These are phyloP conservation scores for Cladosporium oxysporum DNA, from an alignment of 2,329 filamentous ascomycete species.

Conservation along the genomic window DNA sequence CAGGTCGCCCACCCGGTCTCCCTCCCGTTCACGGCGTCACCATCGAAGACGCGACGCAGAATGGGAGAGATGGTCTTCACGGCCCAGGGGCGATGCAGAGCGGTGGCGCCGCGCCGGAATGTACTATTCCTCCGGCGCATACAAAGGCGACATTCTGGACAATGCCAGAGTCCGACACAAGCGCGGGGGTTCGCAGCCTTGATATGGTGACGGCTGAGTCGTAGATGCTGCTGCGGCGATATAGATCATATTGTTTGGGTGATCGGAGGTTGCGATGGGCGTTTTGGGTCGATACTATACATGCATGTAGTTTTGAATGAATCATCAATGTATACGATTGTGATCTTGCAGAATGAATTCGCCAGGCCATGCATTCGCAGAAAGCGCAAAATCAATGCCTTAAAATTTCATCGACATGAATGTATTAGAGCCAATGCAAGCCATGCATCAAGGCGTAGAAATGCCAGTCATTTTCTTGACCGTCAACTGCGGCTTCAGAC, in stretches of 20 bases:
- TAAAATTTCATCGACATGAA: not conserved
- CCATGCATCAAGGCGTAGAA: slow-evolving; percentile 13
- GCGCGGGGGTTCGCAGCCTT: not conserved
- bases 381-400: not conserved
- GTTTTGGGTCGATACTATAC: not conserved
- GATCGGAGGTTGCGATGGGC: not conserved
- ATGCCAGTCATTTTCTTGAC: slow-evolving; percentile 16
- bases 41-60: not conserved
- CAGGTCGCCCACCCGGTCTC: not conserved
- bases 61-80: not conserved
- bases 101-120: not conserved
- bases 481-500: slow-evolving; percentile 60
- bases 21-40: not conserved
- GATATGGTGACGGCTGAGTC: not conserved
- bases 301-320: not conserved
- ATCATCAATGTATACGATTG: not conserved
- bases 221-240: not conserved
- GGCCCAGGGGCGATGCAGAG: not conserved
- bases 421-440: not conserved
- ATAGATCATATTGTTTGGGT: not conserved
- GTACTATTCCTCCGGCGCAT: not conserved
- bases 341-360: not conserved
- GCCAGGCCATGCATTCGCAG: not conserved
- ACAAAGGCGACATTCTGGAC: not conserved
- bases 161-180: not conserved